These are phyloP conservation scores for Torulaspora pretoriensis DNA, from an alignment of 1,139 yeast genomes.

Conservation along the genomic window DNA sequence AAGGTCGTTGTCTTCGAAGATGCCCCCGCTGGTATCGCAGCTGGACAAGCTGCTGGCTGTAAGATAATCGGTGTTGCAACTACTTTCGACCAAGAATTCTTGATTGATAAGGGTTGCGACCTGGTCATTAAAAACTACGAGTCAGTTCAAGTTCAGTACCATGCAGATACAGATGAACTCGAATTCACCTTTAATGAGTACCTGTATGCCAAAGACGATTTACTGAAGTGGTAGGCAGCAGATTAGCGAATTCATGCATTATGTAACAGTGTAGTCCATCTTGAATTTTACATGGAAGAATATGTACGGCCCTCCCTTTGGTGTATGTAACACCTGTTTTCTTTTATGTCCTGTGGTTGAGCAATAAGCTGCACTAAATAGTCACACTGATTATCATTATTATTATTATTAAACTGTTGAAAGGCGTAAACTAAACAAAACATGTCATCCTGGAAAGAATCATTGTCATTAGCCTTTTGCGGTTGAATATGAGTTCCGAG, in stretches of 20 bases:
- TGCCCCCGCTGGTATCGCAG: slow-evolving; percentile 80
- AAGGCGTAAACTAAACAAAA: slow-evolving; percentile 8
- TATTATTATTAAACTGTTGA: not conserved
- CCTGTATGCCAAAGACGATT: slow-evolving; percentile 37
- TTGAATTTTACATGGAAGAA: too few relatives aligned
- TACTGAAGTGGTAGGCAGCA: slow-evolving; percentile 32
- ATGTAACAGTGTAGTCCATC: not conserved
- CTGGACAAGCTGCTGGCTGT: slow-evolving; percentile 85
- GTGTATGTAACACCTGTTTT: too few relatives aligned
- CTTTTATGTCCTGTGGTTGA: too few relatives aligned
- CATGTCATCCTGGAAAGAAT: slow-evolving; percentile 27
- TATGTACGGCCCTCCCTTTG: too few relatives aligned
- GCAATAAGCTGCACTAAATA: not conserved
- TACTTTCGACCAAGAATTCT: slow-evolving; percentile 64
- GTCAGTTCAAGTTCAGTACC: slow-evolving; percentile 41
- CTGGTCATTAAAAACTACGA: slow-evolving; percentile 72
- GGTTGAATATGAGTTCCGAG: slow-evolving; percentile 20
- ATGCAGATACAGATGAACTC: slow-evolving; percentile 37
- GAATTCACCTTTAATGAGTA: slow-evolving; percentile 38
- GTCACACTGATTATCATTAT: not conserved
- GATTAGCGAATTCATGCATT: not conserved
- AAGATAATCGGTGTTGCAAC: slow-evolving; percentile 79
- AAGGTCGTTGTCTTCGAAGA: slow-evolving; percentile 74
- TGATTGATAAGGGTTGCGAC: slow-evolving; percentile 73
- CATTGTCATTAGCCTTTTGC: slow-evolving; percentile 26